Evolutionary conservation across 2,329 filamentous ascomycete genomes (phyloP).

Genomic region (Simplicillium sp.): DNA sequence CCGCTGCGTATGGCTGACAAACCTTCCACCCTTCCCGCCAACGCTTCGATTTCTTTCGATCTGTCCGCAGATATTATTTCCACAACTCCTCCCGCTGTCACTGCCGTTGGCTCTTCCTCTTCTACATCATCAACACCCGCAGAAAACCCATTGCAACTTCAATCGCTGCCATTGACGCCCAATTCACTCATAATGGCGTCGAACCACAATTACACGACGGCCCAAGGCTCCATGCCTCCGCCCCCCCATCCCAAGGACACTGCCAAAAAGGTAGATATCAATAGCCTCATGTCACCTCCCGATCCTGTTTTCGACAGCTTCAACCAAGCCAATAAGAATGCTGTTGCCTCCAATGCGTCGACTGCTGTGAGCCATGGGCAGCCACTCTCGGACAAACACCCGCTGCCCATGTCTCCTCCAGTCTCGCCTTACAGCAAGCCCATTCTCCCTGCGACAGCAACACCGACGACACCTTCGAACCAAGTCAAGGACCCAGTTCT

Average conservation of each 20-base stretch:
- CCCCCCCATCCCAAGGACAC: constrained; percentile 15
- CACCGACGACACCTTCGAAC: constrained; percentile 17
- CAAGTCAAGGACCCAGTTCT: constrained; percentile 45
- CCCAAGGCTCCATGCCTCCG: constrained; percentile 18
- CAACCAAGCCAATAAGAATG: constrained; percentile 13
- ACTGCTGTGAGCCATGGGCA: constrained; percentile 13
- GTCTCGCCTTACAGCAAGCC: constrained; percentile 39
- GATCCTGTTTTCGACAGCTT: constrained; percentile 48
- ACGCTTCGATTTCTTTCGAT: constrained; percentile 5
- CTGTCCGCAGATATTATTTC: no score
- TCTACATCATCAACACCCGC: no score
- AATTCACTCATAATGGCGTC: constrained; percentile 14
- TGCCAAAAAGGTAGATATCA: constrained; percentile 37
- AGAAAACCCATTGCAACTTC: no score
- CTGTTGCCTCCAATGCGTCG: constrained; percentile 9
- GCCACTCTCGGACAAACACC: constrained; percentile 19
- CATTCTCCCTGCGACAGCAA: constrained; percentile 21
- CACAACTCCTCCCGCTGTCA: no score
- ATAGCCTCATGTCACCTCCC: constrained; percentile 53
- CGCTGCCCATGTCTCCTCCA: constrained; percentile 44
- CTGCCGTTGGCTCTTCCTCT: no score
- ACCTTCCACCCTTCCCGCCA: constrained; percentile 1
- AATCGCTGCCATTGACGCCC: no score
- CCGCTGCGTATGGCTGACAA: constrained; percentile 4
- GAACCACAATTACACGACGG: constrained; percentile 12